phyloP scores from a whole-genome alignment of 2,329 filamentous ascomycete genomes.

The Aspergillus calidoustus region DNA sequence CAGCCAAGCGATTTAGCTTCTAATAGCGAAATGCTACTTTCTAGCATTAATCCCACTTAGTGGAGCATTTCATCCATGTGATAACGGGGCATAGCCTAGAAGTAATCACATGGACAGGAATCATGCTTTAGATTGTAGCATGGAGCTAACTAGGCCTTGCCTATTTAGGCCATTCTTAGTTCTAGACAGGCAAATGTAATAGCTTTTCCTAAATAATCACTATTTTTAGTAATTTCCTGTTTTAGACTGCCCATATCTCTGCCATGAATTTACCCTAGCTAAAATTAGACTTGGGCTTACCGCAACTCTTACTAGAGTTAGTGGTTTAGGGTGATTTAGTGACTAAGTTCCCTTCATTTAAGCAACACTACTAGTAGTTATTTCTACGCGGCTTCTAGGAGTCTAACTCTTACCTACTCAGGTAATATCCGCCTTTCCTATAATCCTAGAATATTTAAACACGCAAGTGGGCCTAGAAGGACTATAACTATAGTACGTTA shows the following conservation, averaged over 20 bases:
- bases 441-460: not conserved
- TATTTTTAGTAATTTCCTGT: not conserved
- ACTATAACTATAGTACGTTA: not conserved
- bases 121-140: not conserved
- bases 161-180: not conserved
- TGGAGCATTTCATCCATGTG: not conserved
- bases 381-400: not conserved
- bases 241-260: not conserved
- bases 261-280: not conserved
- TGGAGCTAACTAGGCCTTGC: conserved; percentile 7
- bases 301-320: not conserved
- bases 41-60: not conserved
- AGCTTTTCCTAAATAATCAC: not conserved
- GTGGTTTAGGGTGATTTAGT: not conserved
- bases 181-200: conserved; percentile 1
- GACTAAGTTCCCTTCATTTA: not conserved
- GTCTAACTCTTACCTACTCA: not conserved
- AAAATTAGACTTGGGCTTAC: not conserved
- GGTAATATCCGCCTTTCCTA: not conserved
- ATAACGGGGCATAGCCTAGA: not conserved
- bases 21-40: not conserved
- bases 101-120: not conserved
- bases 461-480: not conserved
- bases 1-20: not conserved
- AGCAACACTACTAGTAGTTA: not conserved